Percentiles rank a stretch among this genome's conserved stretches.
These are phyloP conservation scores for Amaranthus tricolor DNA, from an alignment of 179 eudicot species.

Conservation along the genomic window DNA sequence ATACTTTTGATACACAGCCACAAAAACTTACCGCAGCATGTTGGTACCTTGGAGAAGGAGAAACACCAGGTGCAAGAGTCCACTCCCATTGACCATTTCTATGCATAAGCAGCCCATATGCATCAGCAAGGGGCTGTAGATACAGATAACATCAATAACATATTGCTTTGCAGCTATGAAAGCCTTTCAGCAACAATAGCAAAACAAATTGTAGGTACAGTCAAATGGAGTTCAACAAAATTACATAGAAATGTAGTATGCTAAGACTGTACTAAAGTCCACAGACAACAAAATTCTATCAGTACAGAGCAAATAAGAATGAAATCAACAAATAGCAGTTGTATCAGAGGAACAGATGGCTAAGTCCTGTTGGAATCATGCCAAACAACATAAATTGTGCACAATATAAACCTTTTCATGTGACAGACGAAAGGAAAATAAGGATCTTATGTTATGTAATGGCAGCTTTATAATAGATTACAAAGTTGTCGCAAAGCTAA, in stretches of 20 bases:
- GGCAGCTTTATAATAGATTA: neutral
- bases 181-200: neutral
- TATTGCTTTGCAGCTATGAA: neutral
- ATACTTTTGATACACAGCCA: neutral
- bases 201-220: neutral
- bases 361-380: neutral
- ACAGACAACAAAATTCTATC: neutral
- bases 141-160: conserved; percentile 20
- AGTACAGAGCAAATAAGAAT: neutral
- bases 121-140: conserved; percentile 89
- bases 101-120: conserved; percentile 97
- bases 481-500: no score
- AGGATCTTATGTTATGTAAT: neutral
- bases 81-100: conserved; percentile 99
- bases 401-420: neutral
- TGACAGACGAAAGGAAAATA: neutral
- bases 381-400: neutral
- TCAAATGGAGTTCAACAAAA: neutral
- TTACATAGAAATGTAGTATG: neutral
- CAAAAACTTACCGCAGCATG: conserved; percentile 88
- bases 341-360: neutral
- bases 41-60: conserved; percentile 95
- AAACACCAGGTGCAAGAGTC: conserved; percentile 99
- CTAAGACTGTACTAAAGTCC: neutral
- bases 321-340: neutral